A percentile compares a stretch with the other conserved stretches of the same genome.
These are phyloP conservation scores for Calonectria henricotiae DNA, from an alignment of 2,329 filamentous ascomycete genomes.

Conservation along the genomic window DNA sequence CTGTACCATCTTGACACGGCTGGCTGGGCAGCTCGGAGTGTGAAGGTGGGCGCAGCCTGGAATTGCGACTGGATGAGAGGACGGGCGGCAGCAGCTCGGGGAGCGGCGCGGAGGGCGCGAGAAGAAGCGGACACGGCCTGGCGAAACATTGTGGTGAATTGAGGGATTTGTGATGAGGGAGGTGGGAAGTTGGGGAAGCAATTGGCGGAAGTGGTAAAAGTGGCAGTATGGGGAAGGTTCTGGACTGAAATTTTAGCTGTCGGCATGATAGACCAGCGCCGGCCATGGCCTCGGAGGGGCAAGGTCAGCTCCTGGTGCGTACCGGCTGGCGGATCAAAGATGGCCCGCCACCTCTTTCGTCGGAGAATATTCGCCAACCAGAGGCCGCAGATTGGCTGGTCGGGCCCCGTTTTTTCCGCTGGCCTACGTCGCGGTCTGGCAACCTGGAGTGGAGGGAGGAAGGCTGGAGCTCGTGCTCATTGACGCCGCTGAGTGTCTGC, in stretches of 20 bases:
- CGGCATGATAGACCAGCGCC: constrained; percentile 51
- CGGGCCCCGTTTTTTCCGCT: constrained; percentile 44
- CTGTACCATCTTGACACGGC: constrained; percentile 65
- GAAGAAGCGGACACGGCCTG: constrained; percentile 64
- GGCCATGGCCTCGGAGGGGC: constrained; percentile 46
- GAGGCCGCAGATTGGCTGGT: constrained; percentile 10
- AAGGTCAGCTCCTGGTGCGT: constrained; percentile 44
- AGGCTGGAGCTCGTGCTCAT: constrained; percentile 44
- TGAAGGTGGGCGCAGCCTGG: constrained; percentile 57
- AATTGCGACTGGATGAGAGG: constrained; percentile 60
- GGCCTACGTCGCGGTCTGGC: constrained; percentile 59
- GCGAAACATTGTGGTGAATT: constrained; percentile 62
- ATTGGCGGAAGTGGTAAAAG: constrained; percentile 41
- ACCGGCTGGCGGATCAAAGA: constrained; percentile 52
- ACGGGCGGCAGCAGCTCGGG: constrained; percentile 58
- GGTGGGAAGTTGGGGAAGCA: constrained; percentile 28
- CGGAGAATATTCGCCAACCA: constrained; percentile 41
- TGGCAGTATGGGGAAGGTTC: constrained; percentile 51
- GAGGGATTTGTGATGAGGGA: constrained; percentile 24
- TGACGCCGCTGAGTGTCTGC: constrained; percentile 30
- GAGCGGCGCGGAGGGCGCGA: constrained; percentile 63
- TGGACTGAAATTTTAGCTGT: constrained; percentile 55
- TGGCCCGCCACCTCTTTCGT: constrained; percentile 46
- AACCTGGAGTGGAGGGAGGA: constrained; percentile 55
- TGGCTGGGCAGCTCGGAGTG: constrained; percentile 59